Conservation (phyloP, 805 yeast species). For the Torulaspora quercuum region DNA sequence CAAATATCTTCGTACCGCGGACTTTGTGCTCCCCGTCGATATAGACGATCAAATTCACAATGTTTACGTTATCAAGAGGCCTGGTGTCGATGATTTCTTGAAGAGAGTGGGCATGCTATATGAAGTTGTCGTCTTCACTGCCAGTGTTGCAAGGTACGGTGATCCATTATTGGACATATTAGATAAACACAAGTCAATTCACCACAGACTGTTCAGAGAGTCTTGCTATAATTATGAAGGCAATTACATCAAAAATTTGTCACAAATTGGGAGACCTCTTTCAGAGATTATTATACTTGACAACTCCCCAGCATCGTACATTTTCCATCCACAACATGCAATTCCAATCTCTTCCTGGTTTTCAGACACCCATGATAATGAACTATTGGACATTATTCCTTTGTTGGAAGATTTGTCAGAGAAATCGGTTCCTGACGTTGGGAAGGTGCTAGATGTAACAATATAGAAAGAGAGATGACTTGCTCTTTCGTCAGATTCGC, state of each 20-base stretch:
- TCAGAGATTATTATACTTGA: constrained; percentile 84
- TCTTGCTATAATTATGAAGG: constrained; percentile 93
- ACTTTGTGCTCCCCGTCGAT: constrained; percentile 95
- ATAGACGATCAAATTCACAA: constrained; percentile 89
- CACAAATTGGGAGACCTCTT: constrained; percentile 91
- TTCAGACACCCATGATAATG: constrained; percentile 96
- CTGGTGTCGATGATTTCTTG: constrained; percentile 95
- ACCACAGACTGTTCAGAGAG: constrained; percentile 91
- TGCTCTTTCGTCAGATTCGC: too few relatives aligned
- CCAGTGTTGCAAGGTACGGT: constrained; percentile 92
- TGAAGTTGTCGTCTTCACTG: constrained; percentile 97
- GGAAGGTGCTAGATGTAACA: constrained; percentile 75
- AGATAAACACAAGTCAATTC: constrained; percentile 70
- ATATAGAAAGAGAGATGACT: constrained; percentile 29
- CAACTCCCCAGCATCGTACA: constrained; percentile 97
- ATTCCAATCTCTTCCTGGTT: constrained; percentile 98
- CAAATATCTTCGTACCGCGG: constrained; percentile 87
- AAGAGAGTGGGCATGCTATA: constrained; percentile 75
- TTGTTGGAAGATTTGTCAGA: constrained; percentile 80
- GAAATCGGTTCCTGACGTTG: constrained; percentile 74
- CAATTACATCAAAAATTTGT: constrained; percentile 86
- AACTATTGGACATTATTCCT: constrained; percentile 85
- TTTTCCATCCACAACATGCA: constrained; percentile 96
- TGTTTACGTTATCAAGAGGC: constrained; percentile 94
- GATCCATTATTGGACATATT: constrained; percentile 89